Base-by-base conservation (phyloP, 257 asterid genomes). In the Solanum tarijense region DNA sequence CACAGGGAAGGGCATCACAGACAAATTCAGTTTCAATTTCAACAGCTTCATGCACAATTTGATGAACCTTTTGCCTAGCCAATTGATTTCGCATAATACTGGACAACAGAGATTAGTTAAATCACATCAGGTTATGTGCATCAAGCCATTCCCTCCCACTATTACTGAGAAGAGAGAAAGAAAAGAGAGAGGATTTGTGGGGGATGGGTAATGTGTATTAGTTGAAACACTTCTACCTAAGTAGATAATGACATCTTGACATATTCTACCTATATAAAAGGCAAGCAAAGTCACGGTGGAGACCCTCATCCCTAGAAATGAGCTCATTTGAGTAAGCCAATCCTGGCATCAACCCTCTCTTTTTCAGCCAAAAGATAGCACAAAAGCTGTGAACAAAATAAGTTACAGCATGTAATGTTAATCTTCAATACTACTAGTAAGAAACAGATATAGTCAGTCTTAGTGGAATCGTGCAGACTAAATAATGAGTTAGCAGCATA, bases 281-380 rank as follows among this genome's bases (percentile, higher is more conserved):
- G 94, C 98, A 95, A 75, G 97, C 98, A 55, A 95, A 95, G 91
- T 95, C 98, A 31, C 97, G 93, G 91, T 95, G 98, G 86, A 95
- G 94, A 86, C 98, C 98, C 91, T 95, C 98, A 27, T 95, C 97
- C 90, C 98, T 94, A 21, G 97, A 94, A 72, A 95, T 95, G 32
- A 95, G 96, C 91, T 94, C 98, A 12, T 95, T 95, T 20, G 98
- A 95, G 91, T 94, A 95, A 11, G 98, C 92, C 91, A 95, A 91
- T 84, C 98, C 98, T 1, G 98, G 98, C 98, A 94, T 94, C 91
- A 95, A 66, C 86, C 97, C 98, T 90, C 97, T 89, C 87, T 94
- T 94, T 84, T 95, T 95, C 39, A 94, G 97, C 98, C 98, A 94
- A 92, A 95, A 94, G 39, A 95, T 91, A 32, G 98, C 94, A 86